Conservation (phyloP, 2,329 filamentous ascomycete genomes). For the Madurella mycetomatis region DNA sequence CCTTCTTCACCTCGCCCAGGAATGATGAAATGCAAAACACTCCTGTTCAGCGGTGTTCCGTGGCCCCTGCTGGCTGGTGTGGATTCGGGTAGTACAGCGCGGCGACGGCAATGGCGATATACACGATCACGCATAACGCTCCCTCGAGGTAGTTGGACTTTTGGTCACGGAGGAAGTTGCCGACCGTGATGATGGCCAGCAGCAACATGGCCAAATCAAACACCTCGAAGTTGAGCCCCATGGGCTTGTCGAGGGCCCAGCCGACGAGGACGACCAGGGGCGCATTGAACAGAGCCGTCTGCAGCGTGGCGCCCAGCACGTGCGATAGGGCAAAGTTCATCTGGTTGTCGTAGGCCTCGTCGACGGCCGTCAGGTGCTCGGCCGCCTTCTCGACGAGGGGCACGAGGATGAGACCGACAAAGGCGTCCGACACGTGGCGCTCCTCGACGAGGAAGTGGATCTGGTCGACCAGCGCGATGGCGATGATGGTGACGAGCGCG, state of each 20-base stretch:
- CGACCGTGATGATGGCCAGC: constrained; percentile 78
- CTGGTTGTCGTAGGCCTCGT: constrained; percentile 78
- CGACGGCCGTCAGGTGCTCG: constrained; percentile 77
- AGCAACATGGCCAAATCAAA: constrained; percentile 82
- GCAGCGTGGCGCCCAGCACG: constrained; percentile 79
- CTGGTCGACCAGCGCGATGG: constrained; percentile 67
- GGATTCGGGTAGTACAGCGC: constrained; percentile 54
- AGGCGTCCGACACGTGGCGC: constrained; percentile 46
- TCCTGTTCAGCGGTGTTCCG: neutral
- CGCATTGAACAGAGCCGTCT: constrained; percentile 84
- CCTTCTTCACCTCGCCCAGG: neutral
- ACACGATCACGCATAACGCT: constrained; percentile 67
- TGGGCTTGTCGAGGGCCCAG: constrained; percentile 67
- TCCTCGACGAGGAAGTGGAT: constrained; percentile 56
- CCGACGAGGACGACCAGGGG: constrained; percentile 79
- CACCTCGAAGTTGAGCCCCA: constrained; percentile 80
- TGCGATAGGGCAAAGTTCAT: constrained; percentile 85
- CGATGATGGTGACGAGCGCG: constrained; percentile 66
- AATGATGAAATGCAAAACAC: neutral
- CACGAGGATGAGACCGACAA: constrained; percentile 69
- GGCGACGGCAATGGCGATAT: constrained; percentile 56
- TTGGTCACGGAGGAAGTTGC: constrained; percentile 80
- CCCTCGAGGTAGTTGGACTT: constrained; percentile 92
- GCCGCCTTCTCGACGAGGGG: constrained; percentile 82
- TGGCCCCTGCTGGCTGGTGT: neutral